Evolutionary conservation across 495 filamentous ascomycete genomes (phyloP).

Genomic region (Neurospora sp.): DNA sequence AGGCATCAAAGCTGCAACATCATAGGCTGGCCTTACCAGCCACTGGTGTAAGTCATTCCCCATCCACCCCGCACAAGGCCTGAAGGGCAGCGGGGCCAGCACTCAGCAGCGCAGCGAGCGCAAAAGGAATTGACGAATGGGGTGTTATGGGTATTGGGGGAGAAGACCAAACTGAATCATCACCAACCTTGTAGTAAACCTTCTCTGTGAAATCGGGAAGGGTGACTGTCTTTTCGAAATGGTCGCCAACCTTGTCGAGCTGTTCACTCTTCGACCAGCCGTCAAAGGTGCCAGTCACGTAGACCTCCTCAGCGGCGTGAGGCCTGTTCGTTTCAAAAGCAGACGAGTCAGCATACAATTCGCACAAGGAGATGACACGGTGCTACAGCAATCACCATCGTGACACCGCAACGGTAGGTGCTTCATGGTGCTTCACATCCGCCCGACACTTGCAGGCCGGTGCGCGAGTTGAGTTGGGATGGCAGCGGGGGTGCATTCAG

Average conservation of each 20-base stretch:
- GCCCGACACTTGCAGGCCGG: slow-evolving; percentile 8
- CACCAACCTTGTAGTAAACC: slow-evolving; percentile 72
- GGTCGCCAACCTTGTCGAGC: slow-evolving; percentile 60
- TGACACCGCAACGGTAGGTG: slow-evolving; percentile 3
- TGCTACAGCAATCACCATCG: slow-evolving; percentile 7
- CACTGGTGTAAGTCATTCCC: neutral
- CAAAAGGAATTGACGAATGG: neutral
- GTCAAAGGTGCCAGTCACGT: slow-evolving; percentile 93
- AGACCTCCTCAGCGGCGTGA: slow-evolving; percentile 71
- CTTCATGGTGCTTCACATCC: slow-evolving; percentile 1
- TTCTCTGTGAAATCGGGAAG: slow-evolving; percentile 54
- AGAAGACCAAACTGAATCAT: slow-evolving; percentile 9
- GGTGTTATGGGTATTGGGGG: neutral
- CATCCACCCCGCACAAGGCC: neutral
- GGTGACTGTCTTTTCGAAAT: slow-evolving; percentile 68
- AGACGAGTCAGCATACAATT: slow-evolving; percentile 12
- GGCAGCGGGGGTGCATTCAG: neutral
- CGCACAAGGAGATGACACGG: neutral
- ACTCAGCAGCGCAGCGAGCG: neutral
- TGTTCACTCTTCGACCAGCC: slow-evolving; percentile 78
- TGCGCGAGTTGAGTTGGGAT: neutral
- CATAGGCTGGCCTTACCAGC: neutral
- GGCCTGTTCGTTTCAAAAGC: slow-evolving; percentile 41
- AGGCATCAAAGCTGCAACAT: neutral
- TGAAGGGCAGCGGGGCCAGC: neutral